Evolutionary conservation across 2,329 filamentous ascomycete species (phyloP), one percentile per base, ranked within the genome.

Genomic region (Fusarium nisikadoi): DNA sequence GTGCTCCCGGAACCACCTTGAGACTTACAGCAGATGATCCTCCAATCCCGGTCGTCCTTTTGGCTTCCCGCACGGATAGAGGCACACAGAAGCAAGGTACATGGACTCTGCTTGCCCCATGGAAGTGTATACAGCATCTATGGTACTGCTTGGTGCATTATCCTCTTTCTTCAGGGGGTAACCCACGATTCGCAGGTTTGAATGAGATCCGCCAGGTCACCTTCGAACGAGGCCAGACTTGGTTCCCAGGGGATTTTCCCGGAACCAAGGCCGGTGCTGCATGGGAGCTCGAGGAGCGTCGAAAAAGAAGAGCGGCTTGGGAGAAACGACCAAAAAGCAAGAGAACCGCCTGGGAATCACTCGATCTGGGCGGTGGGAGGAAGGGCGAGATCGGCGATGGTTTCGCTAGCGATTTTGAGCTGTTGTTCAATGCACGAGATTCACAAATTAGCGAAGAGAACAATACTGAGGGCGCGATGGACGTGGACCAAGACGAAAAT

Each of bases 111-210:
- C 85, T 98, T 29, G 87, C 96, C 6, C 96, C 96, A 0, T 98
- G 95, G 94, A 94, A 93, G 78, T 97, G 93, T 75, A 92, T 98
- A 39, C 85, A 90, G 39, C 90, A 94, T 0, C 86, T 98, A 36
- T 99, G 96, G 96, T 92, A 95, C 75, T 91, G 90, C 50, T 83
- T 98, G 19, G 92, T 97, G 82, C 94, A 94, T 78, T 94, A 91
- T 66, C 93, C 94, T 0, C 85, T 97, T 2, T 92, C 91, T 0
- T 92, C 91, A 2, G 94, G 94, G 12, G 91, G 92, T 0, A 97
- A 94, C 66, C 92, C 94, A 3, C 87, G 92, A 29, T 94, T 97
- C 74, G 95, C 93, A 3, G 95, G 96, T 0, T 77, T 98, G 36
- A 87, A 93, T 47, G 93, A 99, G 81, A 86, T 90, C 55, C 89